Base-by-base conservation (phyloP, 2,329 filamentous ascomycete species). In the Mycocentrospora acerina region DNA sequence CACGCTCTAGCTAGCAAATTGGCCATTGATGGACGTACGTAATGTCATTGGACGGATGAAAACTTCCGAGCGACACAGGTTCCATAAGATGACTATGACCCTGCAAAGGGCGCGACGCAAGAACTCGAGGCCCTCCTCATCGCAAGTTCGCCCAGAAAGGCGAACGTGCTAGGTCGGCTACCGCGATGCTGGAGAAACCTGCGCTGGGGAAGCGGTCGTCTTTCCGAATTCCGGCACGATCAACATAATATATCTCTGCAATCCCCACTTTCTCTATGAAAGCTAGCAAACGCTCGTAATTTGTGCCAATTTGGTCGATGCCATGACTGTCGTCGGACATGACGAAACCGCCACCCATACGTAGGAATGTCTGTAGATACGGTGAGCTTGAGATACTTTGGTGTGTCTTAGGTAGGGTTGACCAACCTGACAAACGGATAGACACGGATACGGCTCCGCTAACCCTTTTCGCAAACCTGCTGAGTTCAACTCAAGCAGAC, bases 301-400 rank as follows among this genome's bases (percentile, higher is more conserved):
- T 91, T 34, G 88, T 83, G n/a, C 83, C 89, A 4, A 98, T 78
- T 62, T 98, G 91, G 2, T 80, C 85, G 42, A 89, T 79, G 26
- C 88, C 88, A 71, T 98, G 93, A 65, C 90, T 95, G 69, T 98
- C 93, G 66, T 98, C 93, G 6, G 88, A 95, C 55, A 98, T 77
- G 36, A 89, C 94, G 68, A 97, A 95, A 44, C 79, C 80, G 16
- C 93, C 90, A 16, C 84, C 84, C 56, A 88, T 76, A 7, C 69
- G 69, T 37, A 90, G 60, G 73, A 89, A 95, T 62, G 81, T 80
- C 85, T 87, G 46, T 10, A 32, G 32, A 37, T 35, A 47, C 34
- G 30, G 39, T 64, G 37, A 63, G 51, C 43, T 14, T 5, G 33
- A 37, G 24, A 39, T 25, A 13, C 27, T 11, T 29, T 28, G n/a